Conservation (phyloP, 176 grass and related monocot genomes). For the Oryza glaberrima region DNA sequence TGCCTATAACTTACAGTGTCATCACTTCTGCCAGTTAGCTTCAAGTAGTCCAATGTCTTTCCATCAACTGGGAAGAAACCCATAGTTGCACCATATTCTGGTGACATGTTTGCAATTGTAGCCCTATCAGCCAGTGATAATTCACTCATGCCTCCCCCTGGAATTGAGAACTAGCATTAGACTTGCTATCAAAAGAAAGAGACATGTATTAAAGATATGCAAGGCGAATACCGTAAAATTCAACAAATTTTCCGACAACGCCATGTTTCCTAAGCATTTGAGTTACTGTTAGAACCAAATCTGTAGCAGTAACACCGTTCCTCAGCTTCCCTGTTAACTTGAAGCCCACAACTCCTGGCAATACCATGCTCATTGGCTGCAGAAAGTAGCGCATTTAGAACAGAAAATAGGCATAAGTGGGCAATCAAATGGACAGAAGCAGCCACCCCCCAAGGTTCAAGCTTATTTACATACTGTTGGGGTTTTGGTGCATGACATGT, state of each 20-base stretch:
- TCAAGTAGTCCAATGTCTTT: constrained; percentile 87
- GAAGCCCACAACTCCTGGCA: constrained; percentile 95
- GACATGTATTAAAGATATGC: background rate
- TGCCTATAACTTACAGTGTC: constrained; percentile 66
- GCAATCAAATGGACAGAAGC: background rate
- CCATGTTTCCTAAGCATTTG: constrained; percentile 98
- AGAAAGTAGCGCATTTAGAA: constrained; percentile 38
- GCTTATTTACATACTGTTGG: background rate
- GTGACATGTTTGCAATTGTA: constrained; percentile 98
- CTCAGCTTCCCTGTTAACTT: constrained; percentile 86
- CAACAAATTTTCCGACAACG: constrained; percentile 97
- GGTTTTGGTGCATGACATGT: background rate
- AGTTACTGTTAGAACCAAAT: constrained; percentile 96
- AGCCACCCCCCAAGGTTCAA: background rate
- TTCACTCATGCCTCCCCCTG: constrained; percentile 88
- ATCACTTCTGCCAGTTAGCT: constrained; percentile 92
- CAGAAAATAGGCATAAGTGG: background rate
- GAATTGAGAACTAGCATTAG: constrained; percentile 16
- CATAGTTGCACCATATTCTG: constrained; percentile 99
- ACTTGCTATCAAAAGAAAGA: background rate
- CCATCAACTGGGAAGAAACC: constrained; percentile 96
- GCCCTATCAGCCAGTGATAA: constrained; percentile 92
- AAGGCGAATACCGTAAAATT: constrained; percentile 74
- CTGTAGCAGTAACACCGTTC: constrained; percentile 94
- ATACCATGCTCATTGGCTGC: constrained; percentile 98